Base-by-base conservation (phyloP, 23 red algal species). In the Gracilaria vermiculophylla region DNA sequence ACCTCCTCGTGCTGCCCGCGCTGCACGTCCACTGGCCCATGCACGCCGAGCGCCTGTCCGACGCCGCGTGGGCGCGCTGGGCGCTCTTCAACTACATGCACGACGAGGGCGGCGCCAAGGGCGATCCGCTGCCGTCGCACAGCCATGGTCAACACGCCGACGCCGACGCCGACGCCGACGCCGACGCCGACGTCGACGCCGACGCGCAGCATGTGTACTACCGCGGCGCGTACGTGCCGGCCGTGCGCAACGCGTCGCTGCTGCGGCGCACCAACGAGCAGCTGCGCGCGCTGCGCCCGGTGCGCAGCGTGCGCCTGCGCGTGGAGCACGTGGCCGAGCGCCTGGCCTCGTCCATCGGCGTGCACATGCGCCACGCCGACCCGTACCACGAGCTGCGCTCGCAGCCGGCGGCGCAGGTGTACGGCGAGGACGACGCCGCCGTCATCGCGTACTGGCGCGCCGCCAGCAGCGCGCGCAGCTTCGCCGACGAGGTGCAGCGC, bases 51-150 rank as follows among this genome's bases (percentile, higher is more conserved):
- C 67, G 66, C 31, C 57, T 48, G 28, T 53, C 43, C 19, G 77
- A 78, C 45, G 83, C 13, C 25, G 65, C 57, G 51, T 82, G 77
- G 77, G 5, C 11, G 69, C n/a, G 31, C 14, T 88, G 83, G 83
- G 47, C 15, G 11, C 17, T 44, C 32, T 94, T 88, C 92, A 94
- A 87, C 40, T 86, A 94, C 83, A 86, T 86, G 80, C 42, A 45
- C 23, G 57, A 27, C 17, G 92, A 86, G 28, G 71, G 65, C 20
- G 69, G 62, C 5, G 39, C 19, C 12, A 94, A 94, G 44, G 92
- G 77, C 61, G 82, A 76, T 57, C 40, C 43, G 21, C 7, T 94
- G 27, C n/a, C n/a, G n/a, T n/a, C n/a, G n/a, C n/a, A n/a, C n/a
- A n/a, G n/a, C n/a, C n/a, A n/a, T n/a, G n/a, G n/a, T n/a, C n/a